Evolutionary conservation across 2,329 filamentous ascomycete species (phyloP), one percentile per base, ranked within the genome.

Genomic region (Seiridium cupressi): DNA sequence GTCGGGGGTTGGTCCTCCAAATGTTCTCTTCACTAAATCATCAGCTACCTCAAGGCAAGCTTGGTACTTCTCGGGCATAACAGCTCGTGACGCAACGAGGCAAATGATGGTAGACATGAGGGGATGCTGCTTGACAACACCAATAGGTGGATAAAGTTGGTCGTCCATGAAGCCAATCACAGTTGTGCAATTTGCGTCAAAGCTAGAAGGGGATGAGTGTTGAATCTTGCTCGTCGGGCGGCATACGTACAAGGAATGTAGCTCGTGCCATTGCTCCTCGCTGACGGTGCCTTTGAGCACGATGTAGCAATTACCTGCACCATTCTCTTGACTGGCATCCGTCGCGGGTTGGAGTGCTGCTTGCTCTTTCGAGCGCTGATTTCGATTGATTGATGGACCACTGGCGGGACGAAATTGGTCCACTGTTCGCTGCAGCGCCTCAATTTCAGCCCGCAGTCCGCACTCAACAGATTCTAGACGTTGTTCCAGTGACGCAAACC

Each of bases 161-260:
- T 55, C 53, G 35, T 55, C 53, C 53, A 42, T 44, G 38, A 55
- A 55, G 7, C 11, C 36, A 44, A 55, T 44, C 18, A 55, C 53
- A 18, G 53, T 10, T 42, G 26, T 55, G 36, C 53, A 55, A 32
- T 55, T 55, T 35, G 42, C 53, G 36, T 55, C n/a, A 18, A 26
- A 55, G 38, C 53, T 55, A 44, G 8, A 42, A 7, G 13, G 13
- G 5, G 18, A 7, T 53, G 9, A 53, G 31, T n/a, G 32, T 8
- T 38, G 34, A 54, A 5, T 13, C 26, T 4, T 42, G 8, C 5
- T 26, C 13, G 9, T 2, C 7, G 18, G n/a, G 4, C 8, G 1
- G 9, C 10, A 18, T 8, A 55, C 53, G 9, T 55, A 55, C 53
- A 55, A 55, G 9, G 36, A 13, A 9, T 44, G 42, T 9, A 55